Evolutionary conservation across 305 asterid species (phyloP).

Genomic region (Fraxinus floribunda): DNA sequence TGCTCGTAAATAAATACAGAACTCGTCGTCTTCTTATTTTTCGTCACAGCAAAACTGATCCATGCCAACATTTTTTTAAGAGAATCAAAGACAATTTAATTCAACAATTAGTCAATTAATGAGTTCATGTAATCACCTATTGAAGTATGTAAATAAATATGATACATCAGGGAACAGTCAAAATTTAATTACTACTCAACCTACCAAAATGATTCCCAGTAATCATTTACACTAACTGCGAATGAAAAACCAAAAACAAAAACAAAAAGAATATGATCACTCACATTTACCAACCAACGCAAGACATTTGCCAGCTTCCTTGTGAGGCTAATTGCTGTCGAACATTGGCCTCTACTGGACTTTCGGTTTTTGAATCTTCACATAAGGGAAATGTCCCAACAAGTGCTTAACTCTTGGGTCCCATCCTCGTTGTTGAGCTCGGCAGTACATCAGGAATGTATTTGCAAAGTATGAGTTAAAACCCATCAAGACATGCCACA

Average conservation of each 20-base stretch:
- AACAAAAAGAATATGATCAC: slow-evolving; percentile 25
- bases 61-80: neutral
- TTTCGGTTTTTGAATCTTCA: slow-evolving; percentile 77
- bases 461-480: slow-evolving; percentile 83
- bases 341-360: slow-evolving; percentile 43
- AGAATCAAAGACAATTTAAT: slow-evolving; percentile 15
- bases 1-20: neutral
- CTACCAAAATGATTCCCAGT: slow-evolving; percentile 43
- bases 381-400: slow-evolving; percentile 64
- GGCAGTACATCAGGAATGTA: slow-evolving; percentile 79
- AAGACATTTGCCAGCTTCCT: slow-evolving; percentile 18
- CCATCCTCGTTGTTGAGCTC: slow-evolving; percentile 89
- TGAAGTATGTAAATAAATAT: slow-evolving; percentile 34
- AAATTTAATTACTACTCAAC: slow-evolving; percentile 42
- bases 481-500: slow-evolving; percentile 84
- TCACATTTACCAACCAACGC: slow-evolving; percentile 27
- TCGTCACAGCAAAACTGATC: neutral
- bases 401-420: slow-evolving; percentile 57
- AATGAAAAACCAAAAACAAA: slow-evolving; percentile 6
- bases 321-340: neutral
- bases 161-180: slow-evolving; percentile 46
- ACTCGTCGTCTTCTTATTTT: neutral
- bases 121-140: slow-evolving; percentile 35
- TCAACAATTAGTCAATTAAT: slow-evolving; percentile 12
- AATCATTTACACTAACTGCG: slow-evolving; percentile 37